Percentiles rank a stretch among this genome's conserved stretches.
Evolutionary conservation across 2,329 filamentous ascomycete species (phyloP).

Genomic region (Penicillium sp.): DNA sequence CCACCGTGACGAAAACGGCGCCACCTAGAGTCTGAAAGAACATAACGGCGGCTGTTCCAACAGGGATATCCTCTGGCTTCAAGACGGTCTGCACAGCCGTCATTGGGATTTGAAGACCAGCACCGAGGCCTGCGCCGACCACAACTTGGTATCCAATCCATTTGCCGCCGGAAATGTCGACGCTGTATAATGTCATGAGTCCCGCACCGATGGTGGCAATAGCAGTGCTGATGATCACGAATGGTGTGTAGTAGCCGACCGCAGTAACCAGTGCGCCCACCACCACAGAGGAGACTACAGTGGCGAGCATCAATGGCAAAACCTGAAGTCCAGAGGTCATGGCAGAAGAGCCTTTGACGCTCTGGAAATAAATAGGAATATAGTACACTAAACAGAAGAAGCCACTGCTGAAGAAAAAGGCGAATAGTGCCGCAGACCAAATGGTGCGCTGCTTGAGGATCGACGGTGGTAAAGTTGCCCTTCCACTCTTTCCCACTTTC

Average conservation of each 20-base stretch:
- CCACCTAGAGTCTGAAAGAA: conserved; percentile 33
- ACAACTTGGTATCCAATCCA: conserved; percentile 35
- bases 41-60: conserved; percentile 27
- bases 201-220: conserved; percentile 26
- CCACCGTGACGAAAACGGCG: conserved; percentile 32
- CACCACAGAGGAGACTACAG: conserved; percentile 12
- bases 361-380: not conserved
- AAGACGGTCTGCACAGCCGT: conserved; percentile 32
- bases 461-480: conserved; percentile 19
- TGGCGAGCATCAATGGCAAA: conserved; percentile 26
- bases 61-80: conserved; percentile 23
- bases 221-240: conserved; percentile 23
- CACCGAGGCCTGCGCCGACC: conserved; percentile 25
- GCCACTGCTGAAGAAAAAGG: conserved; percentile 11
- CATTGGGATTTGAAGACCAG: conserved; percentile 29
- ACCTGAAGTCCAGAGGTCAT: conserved; percentile 27
- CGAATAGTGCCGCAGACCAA: conserved; percentile 29
- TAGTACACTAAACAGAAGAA: conserved; percentile 3
- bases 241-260: conserved; percentile 33
- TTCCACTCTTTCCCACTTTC: conserved; percentile 35
- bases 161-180: conserved; percentile 17
- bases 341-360: conserved; percentile 5
- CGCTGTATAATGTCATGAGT: conserved; percentile 27
- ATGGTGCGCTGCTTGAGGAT: conserved; percentile 17
- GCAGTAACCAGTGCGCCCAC: conserved; percentile 8